Evolutionary conservation across 2,329 filamentous ascomycete genomes (phyloP).

Genomic region (Cryphonectria naterciae): DNA sequence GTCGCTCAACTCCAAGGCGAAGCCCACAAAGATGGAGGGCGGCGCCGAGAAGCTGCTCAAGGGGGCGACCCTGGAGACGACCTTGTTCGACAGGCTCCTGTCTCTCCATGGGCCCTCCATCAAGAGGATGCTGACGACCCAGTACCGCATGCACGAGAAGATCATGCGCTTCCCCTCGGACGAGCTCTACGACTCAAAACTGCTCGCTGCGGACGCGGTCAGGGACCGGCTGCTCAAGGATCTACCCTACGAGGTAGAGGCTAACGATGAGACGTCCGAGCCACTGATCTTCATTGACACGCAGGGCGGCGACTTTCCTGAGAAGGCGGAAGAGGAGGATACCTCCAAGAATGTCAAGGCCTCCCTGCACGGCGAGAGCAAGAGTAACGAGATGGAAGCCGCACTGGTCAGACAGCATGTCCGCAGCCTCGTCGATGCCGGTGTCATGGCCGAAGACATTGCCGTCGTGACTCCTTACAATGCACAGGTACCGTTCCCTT

Average conservation of each 20-base stretch:
- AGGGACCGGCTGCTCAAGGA: conserved; percentile 75
- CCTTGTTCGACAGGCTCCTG: conserved; percentile 88
- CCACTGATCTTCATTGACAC: conserved; percentile 95
- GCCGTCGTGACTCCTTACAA: conserved; percentile 97
- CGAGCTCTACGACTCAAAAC: conserved; percentile 80
- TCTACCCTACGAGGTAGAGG: conserved; percentile 75
- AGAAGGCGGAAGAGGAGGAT: conserved; percentile 77
- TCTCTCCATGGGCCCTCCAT: conserved; percentile 78
- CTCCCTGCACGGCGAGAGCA: conserved; percentile 63
- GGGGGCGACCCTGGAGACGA: conserved; percentile 76
- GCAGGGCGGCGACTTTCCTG: conserved; percentile 89
- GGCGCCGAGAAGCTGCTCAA: conserved; percentile 44
- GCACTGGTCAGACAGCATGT: conserved; percentile 80
- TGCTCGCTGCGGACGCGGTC: conserved; percentile 81
- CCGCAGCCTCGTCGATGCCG: conserved; percentile 72
- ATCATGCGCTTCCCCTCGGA: conserved; percentile 96
- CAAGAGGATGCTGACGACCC: conserved; percentile 93
- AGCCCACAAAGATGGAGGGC: conserved; percentile 35
- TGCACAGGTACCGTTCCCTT: conserved; percentile 70
- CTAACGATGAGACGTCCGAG: conserved; percentile 84
- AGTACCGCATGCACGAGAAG: conserved; percentile 96
- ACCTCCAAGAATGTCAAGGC: conserved; percentile 51
- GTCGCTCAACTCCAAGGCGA: conserved; percentile 62
- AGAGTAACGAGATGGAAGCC: conserved; percentile 91
- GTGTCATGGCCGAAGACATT: conserved; percentile 81